phyloP scores from a whole-genome alignment of 345 rosid species.

The Bruguiera gymnorhiza region DNA sequence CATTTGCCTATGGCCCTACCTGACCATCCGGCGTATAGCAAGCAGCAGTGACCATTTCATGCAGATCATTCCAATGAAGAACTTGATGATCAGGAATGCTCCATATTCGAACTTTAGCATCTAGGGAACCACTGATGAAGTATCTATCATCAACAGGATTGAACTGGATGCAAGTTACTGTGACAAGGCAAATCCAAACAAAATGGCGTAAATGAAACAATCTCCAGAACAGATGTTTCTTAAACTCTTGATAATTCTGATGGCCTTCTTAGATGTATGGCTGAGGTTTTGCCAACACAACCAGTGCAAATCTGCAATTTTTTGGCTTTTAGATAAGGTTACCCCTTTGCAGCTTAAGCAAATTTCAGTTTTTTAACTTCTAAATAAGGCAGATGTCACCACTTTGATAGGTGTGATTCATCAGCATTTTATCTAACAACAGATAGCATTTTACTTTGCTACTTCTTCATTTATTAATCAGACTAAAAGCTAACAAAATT shows the following conservation, averaged over 20 bases:
- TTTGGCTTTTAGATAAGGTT: background rate
- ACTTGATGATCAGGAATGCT: constrained; percentile 93
- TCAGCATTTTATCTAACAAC: background rate
- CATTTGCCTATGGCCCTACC: constrained; percentile 38
- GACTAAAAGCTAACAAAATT: too few species aligned
- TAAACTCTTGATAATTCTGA: too few species aligned
- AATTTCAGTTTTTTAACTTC: background rate
- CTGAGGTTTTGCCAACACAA: too few species aligned
- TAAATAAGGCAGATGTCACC: background rate
- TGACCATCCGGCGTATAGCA: constrained; percentile 97
- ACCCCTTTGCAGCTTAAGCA: background rate
- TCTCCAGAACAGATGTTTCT: too few species aligned
- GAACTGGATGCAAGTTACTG: constrained; percentile 99
- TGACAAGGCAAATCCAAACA: constrained; percentile 26
- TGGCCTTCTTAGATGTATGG: background rate
- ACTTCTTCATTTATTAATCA: too few species aligned
- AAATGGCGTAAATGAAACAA: background rate
- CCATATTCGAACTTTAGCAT: constrained; percentile 97
- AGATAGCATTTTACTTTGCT: too few species aligned
- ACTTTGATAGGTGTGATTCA: too few species aligned
- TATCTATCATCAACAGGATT: constrained; percentile 94
- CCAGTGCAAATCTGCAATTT: background rate
- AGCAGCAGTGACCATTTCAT: constrained; percentile 98
- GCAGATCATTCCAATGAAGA: constrained; percentile 93
- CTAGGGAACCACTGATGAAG: constrained; percentile 97